Conservation (phyloP, 2,329 filamentous ascomycete genomes). For the Neofusicoccum laricinum region DNA sequence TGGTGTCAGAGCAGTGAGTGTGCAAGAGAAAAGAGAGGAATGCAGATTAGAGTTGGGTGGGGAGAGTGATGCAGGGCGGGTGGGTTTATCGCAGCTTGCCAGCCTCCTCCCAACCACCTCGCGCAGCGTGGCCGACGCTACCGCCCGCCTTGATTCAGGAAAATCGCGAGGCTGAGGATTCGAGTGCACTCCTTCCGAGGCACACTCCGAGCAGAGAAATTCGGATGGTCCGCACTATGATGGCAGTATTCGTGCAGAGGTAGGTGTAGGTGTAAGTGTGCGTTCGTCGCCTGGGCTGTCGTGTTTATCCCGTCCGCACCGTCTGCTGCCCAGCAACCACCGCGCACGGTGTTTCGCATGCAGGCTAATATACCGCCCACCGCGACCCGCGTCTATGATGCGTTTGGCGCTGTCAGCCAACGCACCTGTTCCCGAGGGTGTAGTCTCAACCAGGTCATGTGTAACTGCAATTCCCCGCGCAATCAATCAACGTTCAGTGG, state of each 20-base stretch:
- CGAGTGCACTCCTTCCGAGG: background rate
- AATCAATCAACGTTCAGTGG: background rate
- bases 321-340: background rate
- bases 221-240: background rate
- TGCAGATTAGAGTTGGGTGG: background rate
- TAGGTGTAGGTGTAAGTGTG: no score
- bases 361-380: background rate
- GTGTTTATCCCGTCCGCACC: background rate
- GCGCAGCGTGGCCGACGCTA: constrained; percentile 2
- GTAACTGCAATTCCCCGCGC: background rate
- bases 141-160: background rate
- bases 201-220: background rate
- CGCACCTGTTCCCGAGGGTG: background rate
- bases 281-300: background rate
- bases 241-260: background rate
- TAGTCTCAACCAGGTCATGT: background rate
- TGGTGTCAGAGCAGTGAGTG: background rate
- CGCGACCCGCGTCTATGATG: background rate
- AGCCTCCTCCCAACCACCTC: constrained; percentile 11
- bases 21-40: background rate
- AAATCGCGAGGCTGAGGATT: constrained; percentile 6
- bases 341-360: background rate
- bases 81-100: constrained; percentile 10
- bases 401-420: background rate
- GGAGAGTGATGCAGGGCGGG: constrained; percentile 1